Base-by-base conservation (phyloP, 768 basidiomycete species). In the Russula olivacea region DNA sequence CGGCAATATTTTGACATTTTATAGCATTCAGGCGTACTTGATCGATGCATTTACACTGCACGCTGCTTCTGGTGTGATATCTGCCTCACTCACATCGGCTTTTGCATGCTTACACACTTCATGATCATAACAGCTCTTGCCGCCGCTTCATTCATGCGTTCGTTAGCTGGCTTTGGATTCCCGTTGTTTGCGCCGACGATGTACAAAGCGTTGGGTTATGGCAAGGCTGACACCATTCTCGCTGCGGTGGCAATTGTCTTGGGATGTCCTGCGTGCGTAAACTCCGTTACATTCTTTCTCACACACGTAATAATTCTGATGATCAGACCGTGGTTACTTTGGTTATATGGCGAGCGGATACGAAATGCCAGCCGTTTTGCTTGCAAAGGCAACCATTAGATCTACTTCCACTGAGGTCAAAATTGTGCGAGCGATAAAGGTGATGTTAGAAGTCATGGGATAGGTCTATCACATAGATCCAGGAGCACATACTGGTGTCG, bases 151-250 rank as follows among this genome's bases (percentile, higher is more conserved):
- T 86, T 73, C 70, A 70, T 91, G 14, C 83, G 89, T 23, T 83
- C 86, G 0, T 58, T 89, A 0, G 81, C 83, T 1, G 91, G 89
- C 0, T 91, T 89, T 58, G 83, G 80, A 1, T 90, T 92, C 69
- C 90, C 89, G 3, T 74, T 91, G 17, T 91, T 91, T 66, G 87
- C 84, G 2, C 83, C 86, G 21, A 75, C 80, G 43, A 87, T 91
- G 83, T 90, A 81, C 72, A 71, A 75, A 0, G 74, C 76, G 15
- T 75, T 91, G 0, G 89, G 88, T 3, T 87, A 85, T 58, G 89
- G 89, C 0, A 86, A 84, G 62, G 86, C 86, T 7, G 73, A 84
- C 65, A 87, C 88, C 0, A 76, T 91, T 3, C 76, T 91, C 7
- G 88, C 88, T 0, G 78, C 70, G 8, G 66, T 80, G 2, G 77